Evolutionary conservation across 306 rosid genomes (phyloP), one percentile per base, ranked within the genome.

Genomic region (Quercus variabilis): DNA sequence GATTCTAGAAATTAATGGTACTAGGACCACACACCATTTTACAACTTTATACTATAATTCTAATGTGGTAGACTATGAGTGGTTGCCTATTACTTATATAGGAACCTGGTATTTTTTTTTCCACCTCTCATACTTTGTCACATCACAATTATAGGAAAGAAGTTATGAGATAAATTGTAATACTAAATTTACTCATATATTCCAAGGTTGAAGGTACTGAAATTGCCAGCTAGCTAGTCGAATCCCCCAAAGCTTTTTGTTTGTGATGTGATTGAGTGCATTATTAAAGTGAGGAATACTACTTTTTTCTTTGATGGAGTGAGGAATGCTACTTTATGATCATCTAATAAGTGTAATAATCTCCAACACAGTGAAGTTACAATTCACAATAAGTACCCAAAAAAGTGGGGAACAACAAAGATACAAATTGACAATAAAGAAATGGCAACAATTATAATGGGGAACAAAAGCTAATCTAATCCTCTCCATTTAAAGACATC

Each of bases 81-180:
- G 3, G 46, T 41, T 41, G 0, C 1, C 0, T 41, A 41, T 0
- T 1, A 41, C 3, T 41, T 41, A 41, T 41, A 8, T 0, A 0
- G 0, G 1, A 2, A 8, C 0, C 0, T 8, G 1, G 0, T 7
- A 2, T 41, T 8, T 8, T 8, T 41, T 41, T 41, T 0, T 38
- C 0, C 10, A 38, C 0, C 1, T 7, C 3, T 41, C 3, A 8
- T 0, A 41, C 1, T 38, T 38, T 8, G 46, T 41, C 46, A 38
- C 11, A 0, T 35, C 41, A 35, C 41, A 35, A 35, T 1, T 8
- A 0, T 38, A 2, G 0, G 3, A 38, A 38, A 38, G 46, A 38
- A 38, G 46, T 38, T 7, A 38, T 7, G 3, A 41, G 11, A 41
- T 41, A 41, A 8, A 41, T 41, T 41, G 12, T 41, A 1, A 1